Evolutionary conservation across 768 basidiomycete genomes (phyloP), one percentile per base, ranked within the genome.

Genomic region (Tremella yokohamensis): DNA sequence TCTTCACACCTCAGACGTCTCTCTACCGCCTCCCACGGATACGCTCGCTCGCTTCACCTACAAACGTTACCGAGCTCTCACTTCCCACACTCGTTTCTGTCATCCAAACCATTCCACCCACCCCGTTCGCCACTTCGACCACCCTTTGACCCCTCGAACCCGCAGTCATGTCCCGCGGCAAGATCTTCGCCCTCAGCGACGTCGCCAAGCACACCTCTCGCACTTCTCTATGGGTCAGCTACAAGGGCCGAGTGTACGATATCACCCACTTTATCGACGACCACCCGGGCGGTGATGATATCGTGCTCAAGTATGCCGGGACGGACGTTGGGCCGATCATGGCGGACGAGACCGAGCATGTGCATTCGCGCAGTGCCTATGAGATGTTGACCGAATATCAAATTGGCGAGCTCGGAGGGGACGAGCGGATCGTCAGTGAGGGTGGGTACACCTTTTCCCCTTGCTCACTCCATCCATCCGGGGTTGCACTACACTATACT

Each of bases 201-300:
- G 69, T 71, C 13, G 62, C 66, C n/a, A 71, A 67, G 29, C 69
- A 93, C 80, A 81, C 78, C 48, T 79, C 81, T 3, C 52, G 80
- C 0, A 64, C 77, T 1, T 88, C 84, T 64, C 91, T 89, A 75
- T 97, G 90, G 89, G 80, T 98, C 50, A 81, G 87, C 1, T 84
- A 84, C 74, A 80, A 80, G 58, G 87, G 86, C 69, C 88, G 85
- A 70, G 89, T 99, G 20, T 98, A 93, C 81, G 86, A 99, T 72
- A 85, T 98, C 52, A 86, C 93, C 2, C 40, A 57, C 2, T 97
- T 98, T 78, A 78, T 93, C 1, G 69, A 82, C 52, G 92, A 94
- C 79, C 92, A 96, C 74, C 91, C 93, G 11, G 94, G 94, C 63
- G 92, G 93, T 2, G 94, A 98, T 76, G 93, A 97, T 73, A 78